Evolutionary conservation across 768 basidiomycete species (phyloP), one percentile per base, ranked within the genome.

Genomic region (Mrakia hoshinonis): DNA sequence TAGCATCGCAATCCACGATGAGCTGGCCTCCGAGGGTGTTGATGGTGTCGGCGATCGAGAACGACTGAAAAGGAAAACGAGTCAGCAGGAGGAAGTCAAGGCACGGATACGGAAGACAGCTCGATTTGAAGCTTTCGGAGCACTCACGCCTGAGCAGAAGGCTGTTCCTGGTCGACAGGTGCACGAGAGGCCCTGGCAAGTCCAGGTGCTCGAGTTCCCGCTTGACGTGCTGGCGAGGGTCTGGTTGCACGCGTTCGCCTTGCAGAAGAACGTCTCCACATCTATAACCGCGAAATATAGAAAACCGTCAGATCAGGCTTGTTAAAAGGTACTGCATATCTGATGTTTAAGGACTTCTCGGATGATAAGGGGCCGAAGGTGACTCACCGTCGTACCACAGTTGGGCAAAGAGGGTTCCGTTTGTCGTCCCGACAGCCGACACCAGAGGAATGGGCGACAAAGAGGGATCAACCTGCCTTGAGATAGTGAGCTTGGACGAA

Each of bases 261-360:
- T 73, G 78, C 94, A 97, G 78, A 85, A 89, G 81, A 97, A 97
- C 76, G 96, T 92, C 77, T 93, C 90, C 39, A 87, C 85, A 12
- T 89, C 87, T n/a, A 82, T 31, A 20, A 22, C 18, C 15, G 36
- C 11, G 22, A 20, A 10, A 55, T 1, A 31, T n/a, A n/a, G n/a
- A n/a, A n/a, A n/a, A n/a, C n/a, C n/a, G n/a, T n/a, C n/a, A n/a
- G n/a, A n/a, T n/a, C n/a, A n/a, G n/a, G n/a, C n/a, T n/a, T n/a
- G n/a, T n/a, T n/a, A n/a, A n/a, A n/a, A n/a, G n/a, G n/a, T n/a
- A 43, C 15, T 15, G 43, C 43, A 6, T 43, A 15, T 6, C 43
- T 34, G 24, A 58, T 31, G 26, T 31, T 58, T 34, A 26, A 26
- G 55, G 29, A 29, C 55, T 18, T 26, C 29, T 31, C 26, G 29